Evolutionary conservation across 1,284 basidiomycete genomes (phyloP).

Genomic region (Bondarzewia mesenterica): DNA sequence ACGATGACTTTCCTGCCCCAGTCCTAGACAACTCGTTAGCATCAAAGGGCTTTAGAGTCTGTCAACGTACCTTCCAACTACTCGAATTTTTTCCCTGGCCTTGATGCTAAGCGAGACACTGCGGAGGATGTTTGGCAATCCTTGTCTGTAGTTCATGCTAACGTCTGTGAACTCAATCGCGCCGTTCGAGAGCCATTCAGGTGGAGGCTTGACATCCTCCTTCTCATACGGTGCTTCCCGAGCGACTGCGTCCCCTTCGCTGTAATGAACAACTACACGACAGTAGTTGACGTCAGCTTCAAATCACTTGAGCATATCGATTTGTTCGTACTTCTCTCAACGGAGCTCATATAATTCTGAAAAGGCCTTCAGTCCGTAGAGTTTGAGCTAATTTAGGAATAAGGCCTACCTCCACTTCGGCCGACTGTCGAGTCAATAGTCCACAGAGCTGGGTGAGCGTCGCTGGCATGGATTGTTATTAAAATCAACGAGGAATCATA

Average conservation of each 20-base stretch:
- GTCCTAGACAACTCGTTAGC: slow-evolving; percentile 33
- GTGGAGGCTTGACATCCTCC: slow-evolving; percentile 44
- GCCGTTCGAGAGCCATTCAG: slow-evolving; percentile 64
- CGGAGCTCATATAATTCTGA: slow-evolving; percentile 86
- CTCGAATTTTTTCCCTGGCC: slow-evolving; percentile 84
- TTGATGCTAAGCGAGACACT: slow-evolving; percentile 55
- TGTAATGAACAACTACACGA: slow-evolving; percentile 56
- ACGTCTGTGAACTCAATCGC: slow-evolving; percentile 55
- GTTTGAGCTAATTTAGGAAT: neutral
- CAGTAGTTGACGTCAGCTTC: neutral
- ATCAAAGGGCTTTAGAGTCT: neutral
- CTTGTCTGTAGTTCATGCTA: slow-evolving; percentile 65
- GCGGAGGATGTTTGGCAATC: slow-evolving; percentile 61
- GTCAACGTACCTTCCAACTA: slow-evolving; percentile 52
- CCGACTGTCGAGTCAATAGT: slow-evolving; percentile 50
- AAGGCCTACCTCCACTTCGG: slow-evolving; percentile 50
- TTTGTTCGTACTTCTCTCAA: slow-evolving; percentile 49
- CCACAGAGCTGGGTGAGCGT: slow-evolving; percentile 49
- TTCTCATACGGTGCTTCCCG: slow-evolving; percentile 75
- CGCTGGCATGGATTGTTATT: slow-evolving; percentile 15
- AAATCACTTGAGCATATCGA: neutral
- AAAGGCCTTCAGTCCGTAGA: neutral
- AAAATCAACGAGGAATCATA: neutral
- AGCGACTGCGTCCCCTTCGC: slow-evolving; percentile 52
- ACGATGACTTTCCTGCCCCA: slow-evolving; percentile 71